Conservation (phyloP, 148 eudicot species). For the Selenicereus undatus region DNA sequence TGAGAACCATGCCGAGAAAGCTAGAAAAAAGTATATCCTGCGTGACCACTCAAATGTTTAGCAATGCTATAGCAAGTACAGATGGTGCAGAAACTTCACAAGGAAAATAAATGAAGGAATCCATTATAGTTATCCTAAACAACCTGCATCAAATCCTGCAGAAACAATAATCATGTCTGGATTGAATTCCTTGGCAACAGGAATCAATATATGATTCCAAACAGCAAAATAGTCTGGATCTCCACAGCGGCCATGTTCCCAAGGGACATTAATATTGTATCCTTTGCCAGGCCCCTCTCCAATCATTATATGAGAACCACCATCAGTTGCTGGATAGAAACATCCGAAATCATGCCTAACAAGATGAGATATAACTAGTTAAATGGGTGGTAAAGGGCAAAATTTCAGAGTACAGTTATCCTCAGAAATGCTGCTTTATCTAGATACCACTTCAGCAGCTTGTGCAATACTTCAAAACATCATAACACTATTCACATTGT, state of each 20-base stretch:
- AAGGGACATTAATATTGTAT: conserved; percentile 93
- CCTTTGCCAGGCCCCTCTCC: conserved; percentile 89
- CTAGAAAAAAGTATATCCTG: background rate
- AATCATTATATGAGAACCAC: conserved; percentile 80
- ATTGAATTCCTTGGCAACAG: conserved; percentile 88
- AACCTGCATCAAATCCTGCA: conserved; percentile 99
- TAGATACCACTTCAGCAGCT: background rate
- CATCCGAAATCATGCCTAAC: conserved; percentile 80
- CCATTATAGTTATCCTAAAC: background rate
- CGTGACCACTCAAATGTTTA: background rate
- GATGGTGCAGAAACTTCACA: background rate
- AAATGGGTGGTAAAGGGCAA: background rate
- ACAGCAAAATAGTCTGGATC: conserved; percentile 95
- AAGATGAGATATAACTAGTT: conserved; percentile 12
- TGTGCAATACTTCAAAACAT: background rate
- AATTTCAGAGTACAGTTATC: background rate
- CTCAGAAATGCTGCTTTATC: background rate
- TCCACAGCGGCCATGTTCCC: conserved; percentile 90
- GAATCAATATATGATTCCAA: conserved; percentile 86
- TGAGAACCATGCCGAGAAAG: background rate
- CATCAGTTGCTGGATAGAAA: conserved; percentile 85
- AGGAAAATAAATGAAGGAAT: background rate
- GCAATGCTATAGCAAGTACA: background rate
- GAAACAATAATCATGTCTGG: conserved; percentile 86
- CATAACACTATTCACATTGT: background rate